phyloP scores from a whole-genome alignment of 176 grass and related monocot species.

The Elaeis guineensis region DNA sequence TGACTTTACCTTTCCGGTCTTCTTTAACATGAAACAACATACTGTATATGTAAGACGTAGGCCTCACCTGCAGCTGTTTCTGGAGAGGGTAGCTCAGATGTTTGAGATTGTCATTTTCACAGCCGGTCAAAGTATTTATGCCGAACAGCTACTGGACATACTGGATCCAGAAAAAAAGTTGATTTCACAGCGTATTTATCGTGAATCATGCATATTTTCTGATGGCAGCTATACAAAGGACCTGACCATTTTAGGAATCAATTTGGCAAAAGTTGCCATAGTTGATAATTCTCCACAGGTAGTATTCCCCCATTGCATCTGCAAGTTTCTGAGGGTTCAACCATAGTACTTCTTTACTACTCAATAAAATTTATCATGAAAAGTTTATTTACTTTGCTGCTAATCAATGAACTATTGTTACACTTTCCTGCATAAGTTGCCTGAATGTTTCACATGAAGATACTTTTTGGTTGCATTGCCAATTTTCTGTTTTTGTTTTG shows the following conservation, averaged over 20 bases:
- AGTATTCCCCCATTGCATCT: conserved; percentile 1
- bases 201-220: conserved; percentile 85
- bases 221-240: conserved; percentile 93
- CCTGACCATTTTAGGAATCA: conserved; percentile 64
- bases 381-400: too few relatives aligned
- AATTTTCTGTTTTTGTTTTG: too few relatives aligned
- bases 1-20: conserved; percentile 80
- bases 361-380: too few relatives aligned
- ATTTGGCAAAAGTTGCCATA: conserved; percentile 86
- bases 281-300: conserved; percentile 98
- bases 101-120: conserved; percentile 98
- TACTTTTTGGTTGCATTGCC: too few relatives aligned
- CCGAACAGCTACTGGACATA: conserved; percentile 76
- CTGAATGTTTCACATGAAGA: too few relatives aligned
- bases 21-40: conserved; percentile 81
- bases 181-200: conserved; percentile 73
- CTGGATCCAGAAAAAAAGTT: conserved; percentile 77
- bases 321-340: background rate
- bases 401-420: too few relatives aligned
- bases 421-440: too few relatives aligned
- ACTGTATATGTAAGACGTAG: conserved; percentile 83
- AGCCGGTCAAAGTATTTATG: conserved; percentile 91
- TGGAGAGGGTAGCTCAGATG: conserved; percentile 70
- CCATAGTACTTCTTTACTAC: too few relatives aligned
- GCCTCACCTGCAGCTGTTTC: conserved; percentile 80